These are phyloP conservation scores for Dothiorella sarmentorum DNA, from an alignment of 2,329 filamentous ascomycete species.

Conservation along the genomic window DNA sequence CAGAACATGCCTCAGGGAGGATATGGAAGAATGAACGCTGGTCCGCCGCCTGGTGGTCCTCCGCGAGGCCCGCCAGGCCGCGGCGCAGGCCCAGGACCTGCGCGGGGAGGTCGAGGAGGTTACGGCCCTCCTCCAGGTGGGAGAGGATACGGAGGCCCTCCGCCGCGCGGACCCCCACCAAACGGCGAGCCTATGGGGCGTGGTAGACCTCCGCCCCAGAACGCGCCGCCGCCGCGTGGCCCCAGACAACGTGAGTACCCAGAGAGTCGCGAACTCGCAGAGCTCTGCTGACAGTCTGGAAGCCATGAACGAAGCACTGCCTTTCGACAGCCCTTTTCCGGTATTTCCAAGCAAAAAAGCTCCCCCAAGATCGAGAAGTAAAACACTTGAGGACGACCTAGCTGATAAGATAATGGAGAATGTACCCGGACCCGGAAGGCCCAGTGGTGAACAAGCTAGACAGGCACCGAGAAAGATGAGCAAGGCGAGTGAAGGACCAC, in stretches of 20 bases:
- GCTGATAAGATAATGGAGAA: slow-evolving; percentile 32
- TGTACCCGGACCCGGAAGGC: neutral
- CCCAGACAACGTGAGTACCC: slow-evolving; percentile 17
- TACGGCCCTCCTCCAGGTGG: slow-evolving; percentile 10
- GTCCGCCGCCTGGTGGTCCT: slow-evolving; percentile 16
- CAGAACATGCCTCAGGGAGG: slow-evolving; percentile 18
- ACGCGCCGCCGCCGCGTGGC: slow-evolving; percentile 15
- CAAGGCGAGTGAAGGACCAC: slow-evolving; percentile 14
- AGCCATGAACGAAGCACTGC: slow-evolving; percentile 22
- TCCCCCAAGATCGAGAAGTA: slow-evolving; percentile 26
- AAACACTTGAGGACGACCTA: slow-evolving; percentile 34
- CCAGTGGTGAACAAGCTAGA: slow-evolving; percentile 13
- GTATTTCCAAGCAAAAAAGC: slow-evolving; percentile 38
- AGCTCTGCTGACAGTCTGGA: slow-evolving; percentile 23
- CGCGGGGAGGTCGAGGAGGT: neutral
- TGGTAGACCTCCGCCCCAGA: slow-evolving; percentile 11
- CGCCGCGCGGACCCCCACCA: neutral
- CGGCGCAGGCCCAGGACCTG: neutral
- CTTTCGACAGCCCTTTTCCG: slow-evolving; percentile 48
- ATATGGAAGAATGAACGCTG: slow-evolving; percentile 25
- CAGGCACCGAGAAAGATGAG: slow-evolving; percentile 16
- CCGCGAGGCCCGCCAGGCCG: neutral
- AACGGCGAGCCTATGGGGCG: slow-evolving; percentile 15
- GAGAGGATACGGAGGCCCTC: neutral
- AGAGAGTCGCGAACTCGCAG: neutral